Evolutionary conservation across 1,284 basidiomycete genomes (phyloP).

Genomic region (Ganoderma boninense): DNA sequence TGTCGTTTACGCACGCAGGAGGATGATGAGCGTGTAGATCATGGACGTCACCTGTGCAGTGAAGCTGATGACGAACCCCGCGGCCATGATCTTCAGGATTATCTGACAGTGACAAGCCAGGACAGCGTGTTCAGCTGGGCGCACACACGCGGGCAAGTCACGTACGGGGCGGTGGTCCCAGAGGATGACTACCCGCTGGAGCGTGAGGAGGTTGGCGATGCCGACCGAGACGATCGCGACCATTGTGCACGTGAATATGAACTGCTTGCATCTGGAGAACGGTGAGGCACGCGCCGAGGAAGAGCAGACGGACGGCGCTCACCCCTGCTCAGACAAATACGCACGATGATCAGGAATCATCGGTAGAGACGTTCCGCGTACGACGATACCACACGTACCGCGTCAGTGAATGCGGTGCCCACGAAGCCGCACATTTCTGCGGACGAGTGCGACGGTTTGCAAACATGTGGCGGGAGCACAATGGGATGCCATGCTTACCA

Average conservation of each 20-base stretch:
- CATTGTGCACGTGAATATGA: conserved; percentile 38
- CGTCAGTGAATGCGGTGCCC: conserved; percentile 31
- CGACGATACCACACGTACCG: conserved; percentile 25
- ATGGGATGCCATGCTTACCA: too few relatives aligned
- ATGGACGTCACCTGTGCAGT: conserved; percentile 37
- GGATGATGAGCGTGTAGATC: conserved; percentile 31
- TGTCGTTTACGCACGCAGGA: conserved; percentile 30
- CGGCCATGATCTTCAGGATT: conserved; percentile 37
- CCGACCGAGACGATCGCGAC: conserved; percentile 39
- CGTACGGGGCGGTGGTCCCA: conserved; percentile 42
- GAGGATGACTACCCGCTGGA: conserved; percentile 41
- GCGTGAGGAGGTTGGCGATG: conserved; percentile 42
- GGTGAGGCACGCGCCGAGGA: not conserved
- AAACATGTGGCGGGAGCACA: too few relatives aligned
- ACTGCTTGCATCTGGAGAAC: conserved; percentile 36
- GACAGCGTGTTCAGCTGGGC: not conserved
- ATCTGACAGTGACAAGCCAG: conserved; percentile 30
- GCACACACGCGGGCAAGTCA: not conserved
- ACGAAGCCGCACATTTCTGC: conserved; percentile 42
- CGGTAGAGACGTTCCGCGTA: not conserved
- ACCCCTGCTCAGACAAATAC: conserved; percentile 9
- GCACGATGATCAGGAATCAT: not conserved
- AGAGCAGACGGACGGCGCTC: not conserved
- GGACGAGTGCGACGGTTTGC: not conserved
- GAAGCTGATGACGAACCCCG: conserved; percentile 38